Percentiles rank a stretch among this genome's conserved stretches.
Conservation (phyloP, 805 yeast species). For the Vanderwaltozyma polyspora region DNA sequence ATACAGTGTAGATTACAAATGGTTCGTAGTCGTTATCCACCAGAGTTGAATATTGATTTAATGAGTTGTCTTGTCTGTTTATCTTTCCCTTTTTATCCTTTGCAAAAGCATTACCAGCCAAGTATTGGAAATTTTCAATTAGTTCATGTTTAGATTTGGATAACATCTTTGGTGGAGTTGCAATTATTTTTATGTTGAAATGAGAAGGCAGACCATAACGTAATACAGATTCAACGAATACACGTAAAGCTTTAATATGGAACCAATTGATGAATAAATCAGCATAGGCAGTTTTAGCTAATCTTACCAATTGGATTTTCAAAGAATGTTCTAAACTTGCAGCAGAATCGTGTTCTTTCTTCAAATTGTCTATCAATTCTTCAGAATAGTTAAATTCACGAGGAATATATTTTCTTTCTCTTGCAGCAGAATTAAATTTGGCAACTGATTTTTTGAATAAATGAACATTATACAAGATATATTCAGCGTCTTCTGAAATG, state of each 20-base stretch:
- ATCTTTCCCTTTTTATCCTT: slow-evolving; percentile 56
- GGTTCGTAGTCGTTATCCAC: slow-evolving; percentile 96
- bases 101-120: slow-evolving; percentile 82
- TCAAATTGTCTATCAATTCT: slow-evolving; percentile 56
- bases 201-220: slow-evolving; percentile 96
- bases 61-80: slow-evolving; percentile 44
- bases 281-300: slow-evolving; percentile 80
- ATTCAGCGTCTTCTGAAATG: slow-evolving; percentile 66
- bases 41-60: slow-evolving; percentile 80
- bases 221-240: slow-evolving; percentile 85
- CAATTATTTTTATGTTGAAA: slow-evolving; percentile 45
- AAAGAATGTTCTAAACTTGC: slow-evolving; percentile 61
- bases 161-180: slow-evolving; percentile 36
- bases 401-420: slow-evolving; percentile 85
- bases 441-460: slow-evolving; percentile 71
- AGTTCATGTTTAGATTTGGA: slow-evolving; percentile 59
- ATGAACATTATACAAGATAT: slow-evolving; percentile 61
- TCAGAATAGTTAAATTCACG: slow-evolving; percentile 86
- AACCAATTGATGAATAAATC: slow-evolving; percentile 81
- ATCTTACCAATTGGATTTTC: slow-evolving; percentile 66
- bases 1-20: slow-evolving; percentile 64
- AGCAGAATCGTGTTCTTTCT: slow-evolving; percentile 70
- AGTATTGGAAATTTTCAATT: slow-evolving; percentile 66
- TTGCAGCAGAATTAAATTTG: slow-evolving; percentile 55
- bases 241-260: slow-evolving; percentile 77